Percentiles rank a stretch among this genome's conserved stretches.
phyloP scores from a whole-genome alignment of 2,329 filamentous ascomycete genomes.

The Calonectria leucothoes region DNA sequence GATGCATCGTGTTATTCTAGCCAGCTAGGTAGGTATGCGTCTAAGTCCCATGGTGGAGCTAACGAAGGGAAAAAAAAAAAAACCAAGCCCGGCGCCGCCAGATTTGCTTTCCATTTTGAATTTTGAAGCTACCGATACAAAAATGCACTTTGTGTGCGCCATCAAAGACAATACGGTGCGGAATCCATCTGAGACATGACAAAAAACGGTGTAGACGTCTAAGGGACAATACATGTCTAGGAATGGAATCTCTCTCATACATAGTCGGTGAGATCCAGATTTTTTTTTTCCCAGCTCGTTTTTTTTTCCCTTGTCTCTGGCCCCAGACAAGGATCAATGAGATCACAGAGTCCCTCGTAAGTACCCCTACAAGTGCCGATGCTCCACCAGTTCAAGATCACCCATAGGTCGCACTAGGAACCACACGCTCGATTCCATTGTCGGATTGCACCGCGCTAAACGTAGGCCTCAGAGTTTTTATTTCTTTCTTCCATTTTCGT shows the following conservation, averaged over 20 bases:
- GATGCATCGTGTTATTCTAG: too few species aligned
- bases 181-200: not conserved
- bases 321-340: not conserved
- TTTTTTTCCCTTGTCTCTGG: not conserved
- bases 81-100: not conserved
- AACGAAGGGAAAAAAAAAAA: too few species aligned
- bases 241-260: constrained; percentile 3
- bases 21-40: not conserved
- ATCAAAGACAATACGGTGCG: not conserved
- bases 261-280: constrained; percentile 9
- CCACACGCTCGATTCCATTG: not conserved
- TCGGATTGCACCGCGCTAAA: not conserved
- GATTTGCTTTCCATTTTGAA: not conserved
- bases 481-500: not conserved
- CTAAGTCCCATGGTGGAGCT: constrained; percentile 1
- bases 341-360: constrained; percentile 4
- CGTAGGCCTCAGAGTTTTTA: constrained; percentile 1
- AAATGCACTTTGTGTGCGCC: not conserved
- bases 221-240: not conserved
- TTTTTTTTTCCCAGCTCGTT: constrained; percentile 1
- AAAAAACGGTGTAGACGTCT: not conserved
- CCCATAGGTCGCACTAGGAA: not conserved
- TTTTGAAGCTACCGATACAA: not conserved
- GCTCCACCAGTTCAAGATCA: constrained; percentile 8
- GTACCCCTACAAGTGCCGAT: constrained; percentile 11